phyloP scores from a whole-genome alignment of 2,329 filamentous ascomycete species.

The Cryoendolithus antarcticus region DNA sequence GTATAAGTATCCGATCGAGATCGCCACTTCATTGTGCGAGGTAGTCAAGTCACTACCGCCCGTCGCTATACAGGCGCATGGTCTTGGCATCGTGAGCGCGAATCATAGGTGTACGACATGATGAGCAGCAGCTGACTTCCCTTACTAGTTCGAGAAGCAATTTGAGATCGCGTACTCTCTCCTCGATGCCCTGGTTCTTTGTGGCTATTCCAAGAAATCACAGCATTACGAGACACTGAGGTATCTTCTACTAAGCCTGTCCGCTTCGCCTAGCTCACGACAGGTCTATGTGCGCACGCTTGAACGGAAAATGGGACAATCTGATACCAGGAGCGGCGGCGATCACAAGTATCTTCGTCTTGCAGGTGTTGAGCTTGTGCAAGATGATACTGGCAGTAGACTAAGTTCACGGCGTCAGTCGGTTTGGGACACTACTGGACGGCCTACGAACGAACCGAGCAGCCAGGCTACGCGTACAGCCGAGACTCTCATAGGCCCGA shows the following conservation, averaged over 20 bases:
- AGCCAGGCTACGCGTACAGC: too few species aligned
- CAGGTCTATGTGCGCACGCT: conserved; percentile 11
- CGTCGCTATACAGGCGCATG: conserved; percentile 9
- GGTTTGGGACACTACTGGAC: not conserved
- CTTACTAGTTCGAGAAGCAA: conserved; percentile 8
- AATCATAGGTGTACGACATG: not conserved
- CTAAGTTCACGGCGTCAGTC: conserved; percentile 5
- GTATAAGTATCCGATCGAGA: conserved; percentile 9
- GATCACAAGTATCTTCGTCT: conserved; percentile 8
- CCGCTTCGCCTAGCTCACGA: conserved; percentile 8
- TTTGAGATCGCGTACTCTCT: conserved; percentile 11
- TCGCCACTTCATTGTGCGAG: conserved; percentile 7
- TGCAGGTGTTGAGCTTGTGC: conserved; percentile 7
- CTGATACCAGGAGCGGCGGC: not conserved
- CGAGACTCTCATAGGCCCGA: too few species aligned
- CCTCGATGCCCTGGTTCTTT: conserved; percentile 8
- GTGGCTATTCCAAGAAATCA: conserved; percentile 1
- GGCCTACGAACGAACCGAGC: too few species aligned
- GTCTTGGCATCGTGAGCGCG: conserved; percentile 3
- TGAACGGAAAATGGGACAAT: conserved; percentile 8
- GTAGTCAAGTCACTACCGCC: conserved; percentile 8
- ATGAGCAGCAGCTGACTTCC: too few species aligned
- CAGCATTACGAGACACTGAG: conserved; percentile 9
- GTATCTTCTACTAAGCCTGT: conserved; percentile 7
- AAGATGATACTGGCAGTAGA: conserved; percentile 5